A percentile compares a stretch with the other conserved stretches of the same genome.
Conservation (phyloP, 345 rosid species). For the Ceriops decandra region DNA sequence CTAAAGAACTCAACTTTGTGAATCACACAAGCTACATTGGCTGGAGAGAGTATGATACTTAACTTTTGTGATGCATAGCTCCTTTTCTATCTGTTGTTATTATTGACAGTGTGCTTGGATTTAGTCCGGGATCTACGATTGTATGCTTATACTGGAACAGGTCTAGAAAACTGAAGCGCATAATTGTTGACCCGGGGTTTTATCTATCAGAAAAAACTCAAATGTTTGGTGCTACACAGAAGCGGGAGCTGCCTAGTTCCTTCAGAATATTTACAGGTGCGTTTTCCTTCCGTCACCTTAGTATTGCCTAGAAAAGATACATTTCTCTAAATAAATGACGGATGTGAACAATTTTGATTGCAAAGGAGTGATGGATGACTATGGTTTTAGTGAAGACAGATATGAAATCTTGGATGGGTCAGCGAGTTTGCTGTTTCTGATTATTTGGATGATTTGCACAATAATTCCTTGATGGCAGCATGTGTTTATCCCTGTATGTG, state of each 20-base stretch:
- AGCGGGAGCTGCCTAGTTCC: slow-evolving; percentile 72
- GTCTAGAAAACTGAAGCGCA: slow-evolving; percentile 74
- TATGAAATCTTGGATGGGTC: too few species aligned
- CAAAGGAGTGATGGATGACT: too few species aligned
- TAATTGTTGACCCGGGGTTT: slow-evolving; percentile 94
- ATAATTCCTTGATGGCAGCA: too few species aligned
- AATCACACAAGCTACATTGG: slow-evolving; percentile 86
- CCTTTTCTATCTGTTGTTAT: neutral
- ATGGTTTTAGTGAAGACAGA: too few species aligned
- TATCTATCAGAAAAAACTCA: slow-evolving; percentile 63
- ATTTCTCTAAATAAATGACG: neutral
- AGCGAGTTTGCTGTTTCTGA: too few species aligned
- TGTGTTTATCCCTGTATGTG: too few species aligned
- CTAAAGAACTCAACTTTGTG: slow-evolving; percentile 73
- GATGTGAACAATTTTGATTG: neutral
- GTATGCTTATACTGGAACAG: slow-evolving; percentile 36
- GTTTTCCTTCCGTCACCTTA: slow-evolving; percentile 4
- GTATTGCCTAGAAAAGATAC: neutral
- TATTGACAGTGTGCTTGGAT: neutral
- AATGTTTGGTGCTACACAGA: slow-evolving; percentile 79
- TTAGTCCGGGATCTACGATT: neutral
- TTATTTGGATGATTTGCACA: too few species aligned
- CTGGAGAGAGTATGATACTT: slow-evolving; percentile 79
- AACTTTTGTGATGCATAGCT: slow-evolving; percentile 3
- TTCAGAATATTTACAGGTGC: slow-evolving; percentile 77